Conservation (phyloP, 2,329 filamentous ascomycete species). For the Ceratocystis lukuohia region DNA sequence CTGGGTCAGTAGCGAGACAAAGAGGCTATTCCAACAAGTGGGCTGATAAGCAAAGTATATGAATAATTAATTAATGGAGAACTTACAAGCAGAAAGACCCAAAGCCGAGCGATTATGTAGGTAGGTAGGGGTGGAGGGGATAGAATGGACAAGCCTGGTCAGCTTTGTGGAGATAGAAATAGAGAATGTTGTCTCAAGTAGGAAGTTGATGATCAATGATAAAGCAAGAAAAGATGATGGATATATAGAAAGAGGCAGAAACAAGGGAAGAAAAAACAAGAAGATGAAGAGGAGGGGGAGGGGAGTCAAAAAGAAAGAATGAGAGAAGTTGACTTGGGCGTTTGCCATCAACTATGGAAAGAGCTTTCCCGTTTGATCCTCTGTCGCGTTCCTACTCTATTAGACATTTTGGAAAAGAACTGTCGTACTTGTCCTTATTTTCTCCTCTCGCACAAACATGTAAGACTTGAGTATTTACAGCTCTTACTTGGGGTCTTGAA, state of each 20-base stretch:
- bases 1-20: background rate
- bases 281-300: background rate
- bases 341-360: background rate
- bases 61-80: background rate
- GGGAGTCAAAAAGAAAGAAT: background rate
- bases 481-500: too few relatives aligned
- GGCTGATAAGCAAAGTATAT: background rate
- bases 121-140: background rate
- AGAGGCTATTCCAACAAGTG: background rate
- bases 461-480: too few relatives aligned
- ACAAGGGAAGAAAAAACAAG: background rate
- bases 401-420: background rate
- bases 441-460: too few relatives aligned
- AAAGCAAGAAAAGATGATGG: background rate
- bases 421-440: too few relatives aligned
- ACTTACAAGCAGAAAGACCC: background rate
- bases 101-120: background rate
- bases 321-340: background rate
- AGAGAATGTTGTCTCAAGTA: background rate
- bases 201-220: background rate
- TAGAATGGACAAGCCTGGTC: background rate
- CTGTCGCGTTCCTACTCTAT: slow-evolving; percentile 4
- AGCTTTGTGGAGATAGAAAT: background rate
- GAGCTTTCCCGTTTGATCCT: slow-evolving; percentile 2
- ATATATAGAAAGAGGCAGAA: too few relatives aligned